These are phyloP conservation scores for Rosa lucieae DNA, from an alignment of 306 rosid genomes.

Conservation along the genomic window DNA sequence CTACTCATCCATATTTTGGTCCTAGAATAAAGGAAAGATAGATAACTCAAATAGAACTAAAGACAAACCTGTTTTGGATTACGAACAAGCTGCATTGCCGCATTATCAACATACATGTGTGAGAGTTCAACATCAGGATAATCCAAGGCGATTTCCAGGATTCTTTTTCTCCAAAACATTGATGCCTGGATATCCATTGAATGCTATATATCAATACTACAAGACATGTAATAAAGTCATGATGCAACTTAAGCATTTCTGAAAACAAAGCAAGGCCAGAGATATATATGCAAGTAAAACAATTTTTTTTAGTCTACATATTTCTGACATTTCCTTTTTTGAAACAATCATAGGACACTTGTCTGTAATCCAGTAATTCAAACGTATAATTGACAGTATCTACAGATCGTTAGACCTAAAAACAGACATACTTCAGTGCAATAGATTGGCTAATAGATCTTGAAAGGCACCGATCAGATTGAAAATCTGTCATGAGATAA, in stretches of 20 bases:
- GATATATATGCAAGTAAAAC: background rate
- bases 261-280: background rate
- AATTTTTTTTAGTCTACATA: background rate
- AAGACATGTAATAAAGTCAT: background rate
- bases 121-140: constrained; percentile 92
- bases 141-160: constrained; percentile 57
- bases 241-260: background rate
- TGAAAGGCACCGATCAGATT: background rate
- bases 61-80: constrained; percentile 84
- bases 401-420: background rate
- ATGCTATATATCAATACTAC: background rate
- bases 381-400: background rate
- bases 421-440: background rate
- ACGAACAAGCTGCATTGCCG: constrained; percentile 92
- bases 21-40: constrained; percentile 22
- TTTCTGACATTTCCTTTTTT: background rate
- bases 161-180: constrained; percentile 85
- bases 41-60: constrained; percentile 10
- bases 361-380: background rate
- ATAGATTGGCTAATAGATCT: background rate
- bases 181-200: constrained; percentile 61
- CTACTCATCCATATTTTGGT: constrained; percentile 6
- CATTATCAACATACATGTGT: constrained; percentile 97
- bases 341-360: background rate
- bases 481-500: background rate